Conservation (phyloP, 345 rosid genomes). For the Camelina neglecta region DNA sequence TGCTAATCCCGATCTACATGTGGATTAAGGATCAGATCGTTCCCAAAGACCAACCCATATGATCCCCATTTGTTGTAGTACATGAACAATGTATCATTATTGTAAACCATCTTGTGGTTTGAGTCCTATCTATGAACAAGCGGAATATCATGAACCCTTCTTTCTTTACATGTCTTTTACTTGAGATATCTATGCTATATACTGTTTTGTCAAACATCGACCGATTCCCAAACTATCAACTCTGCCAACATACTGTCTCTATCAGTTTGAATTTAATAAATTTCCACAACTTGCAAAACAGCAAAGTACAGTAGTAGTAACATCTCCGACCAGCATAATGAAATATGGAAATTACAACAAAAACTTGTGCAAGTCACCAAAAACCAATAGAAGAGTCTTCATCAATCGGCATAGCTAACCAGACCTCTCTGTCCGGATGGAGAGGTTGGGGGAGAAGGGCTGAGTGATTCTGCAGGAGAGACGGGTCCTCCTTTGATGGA, state of each 20-base stretch:
- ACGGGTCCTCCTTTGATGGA: constrained; percentile 45
- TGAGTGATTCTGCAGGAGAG: constrained; percentile 54
- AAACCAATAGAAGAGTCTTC: constrained; percentile 13
- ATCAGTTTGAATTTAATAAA: constrained; percentile 14
- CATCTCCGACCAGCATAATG: constrained; percentile 3
- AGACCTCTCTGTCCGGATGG: constrained; percentile 70
- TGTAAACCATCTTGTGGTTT: not conserved
- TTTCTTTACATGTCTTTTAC: not conserved
- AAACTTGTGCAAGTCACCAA: constrained; percentile 12
- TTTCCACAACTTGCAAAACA: constrained; percentile 22
- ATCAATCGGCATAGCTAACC: constrained; percentile 85
- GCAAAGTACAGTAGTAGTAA: constrained; percentile 2
- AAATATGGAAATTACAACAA: constrained; percentile 20
- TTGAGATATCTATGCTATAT: not conserved
- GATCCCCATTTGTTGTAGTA: constrained; percentile 53
- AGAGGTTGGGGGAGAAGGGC: constrained; percentile 66
- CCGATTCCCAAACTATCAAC: not conserved
- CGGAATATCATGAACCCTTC: not conserved
- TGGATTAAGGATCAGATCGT: constrained; percentile 92
- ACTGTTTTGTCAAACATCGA: not conserved
- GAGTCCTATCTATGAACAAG: constrained; percentile 13
- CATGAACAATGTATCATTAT: not conserved
- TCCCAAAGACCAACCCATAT: constrained; percentile 82
- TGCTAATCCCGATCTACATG: constrained; percentile 91
- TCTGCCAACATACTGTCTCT: not conserved